These are phyloP conservation scores for Suhomyces choctaworum DNA, from an alignment of 1,139 yeast species.

Conservation along the genomic window DNA sequence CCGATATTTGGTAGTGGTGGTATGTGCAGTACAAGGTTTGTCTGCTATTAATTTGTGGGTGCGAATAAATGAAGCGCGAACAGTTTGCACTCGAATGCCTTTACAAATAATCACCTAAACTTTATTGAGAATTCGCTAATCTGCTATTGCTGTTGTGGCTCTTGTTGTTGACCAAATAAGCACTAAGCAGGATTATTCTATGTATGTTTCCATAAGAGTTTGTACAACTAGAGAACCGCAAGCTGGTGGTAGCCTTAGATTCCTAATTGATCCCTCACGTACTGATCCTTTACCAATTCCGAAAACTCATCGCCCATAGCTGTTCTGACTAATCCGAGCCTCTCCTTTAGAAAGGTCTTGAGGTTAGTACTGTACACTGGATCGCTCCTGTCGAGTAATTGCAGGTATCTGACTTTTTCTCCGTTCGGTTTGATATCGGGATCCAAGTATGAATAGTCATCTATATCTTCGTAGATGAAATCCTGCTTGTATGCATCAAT, in stretches of 20 bases:
- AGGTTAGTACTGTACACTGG: conserved; percentile 60
- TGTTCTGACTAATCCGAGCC: conserved; percentile 23
- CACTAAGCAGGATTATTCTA: too few relatives aligned
- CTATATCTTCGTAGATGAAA: conserved; percentile 53
- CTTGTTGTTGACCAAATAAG: too few relatives aligned
- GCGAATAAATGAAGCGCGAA: too few relatives aligned
- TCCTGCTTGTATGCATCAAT: conserved; percentile 64
- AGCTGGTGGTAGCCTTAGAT: not conserved
- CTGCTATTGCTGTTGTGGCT: too few relatives aligned
- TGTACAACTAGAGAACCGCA: too few relatives aligned
- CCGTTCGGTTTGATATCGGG: conserved; percentile 53
- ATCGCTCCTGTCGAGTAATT: conserved; percentile 48
- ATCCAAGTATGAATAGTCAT: conserved; percentile 49
- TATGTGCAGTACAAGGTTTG: conserved; percentile 1
- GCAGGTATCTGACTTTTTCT: conserved; percentile 56
- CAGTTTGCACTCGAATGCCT: too few relatives aligned
- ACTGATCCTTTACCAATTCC: conserved; percentile 6
- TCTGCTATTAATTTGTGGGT: too few relatives aligned
- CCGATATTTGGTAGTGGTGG: conserved; percentile 3
- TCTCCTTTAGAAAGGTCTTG: conserved; percentile 23
- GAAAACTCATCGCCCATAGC: conserved; percentile 26
- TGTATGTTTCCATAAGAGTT: too few relatives aligned
- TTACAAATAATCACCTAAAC: too few relatives aligned
- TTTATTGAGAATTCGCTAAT: too few relatives aligned
- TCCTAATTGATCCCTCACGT: conserved; percentile 10